Evolutionary conservation across 1,284 basidiomycete genomes (phyloP), one percentile per base, ranked within the genome.

Genomic region (Sporisorium exsertum): DNA sequence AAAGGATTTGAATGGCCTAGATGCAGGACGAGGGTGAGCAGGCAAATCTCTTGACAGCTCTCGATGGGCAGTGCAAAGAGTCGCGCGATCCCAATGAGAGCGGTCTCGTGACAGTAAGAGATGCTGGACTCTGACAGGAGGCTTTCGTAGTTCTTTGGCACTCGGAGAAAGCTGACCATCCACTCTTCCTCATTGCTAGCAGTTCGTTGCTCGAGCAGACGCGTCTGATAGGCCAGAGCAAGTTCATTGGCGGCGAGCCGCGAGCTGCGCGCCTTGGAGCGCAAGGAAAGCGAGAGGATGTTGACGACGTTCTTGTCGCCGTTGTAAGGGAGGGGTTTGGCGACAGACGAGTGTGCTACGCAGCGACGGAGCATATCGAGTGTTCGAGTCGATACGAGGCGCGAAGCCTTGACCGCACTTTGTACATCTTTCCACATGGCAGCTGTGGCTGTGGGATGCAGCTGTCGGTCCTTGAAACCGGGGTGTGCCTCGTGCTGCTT

Each of bases 1-100:
- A 79, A 67, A 0, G 66, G 58, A 42, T 74, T 78, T 7, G 67
- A 27, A 47, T 64, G 60, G 26, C 77, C 68, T 15, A 81, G 73
- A 26, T 81, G 77, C 35, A 79, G 52, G 15, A 78, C 57, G 16
- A 81, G 58, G 10, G 57, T 46, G 43, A 77, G 66, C 27, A 81
- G 50, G 46, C 70, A 76, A 1, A 49, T 56, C 52, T 73, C 71
- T 43, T 72, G 80, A 7, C 78, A 70, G 45, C 58, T 58, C 40
- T 81, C 74, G 20, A 69, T 53, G 2, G 62, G 49, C 15, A 80
- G 29, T 8, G 55, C 65, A 12, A 51, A 78, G 20, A 81, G 68
- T 4, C 42, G 43, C 5, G 66, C 76, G 1, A 81, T 53, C 9
- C 70, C 64, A 26, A 81, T 59, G 16, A 80, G 52, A 0, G 78